These are phyloP conservation scores for Aureobasidium subglaciale DNA, from an alignment of 2,329 filamentous ascomycete species.

Conservation along the genomic window DNA sequence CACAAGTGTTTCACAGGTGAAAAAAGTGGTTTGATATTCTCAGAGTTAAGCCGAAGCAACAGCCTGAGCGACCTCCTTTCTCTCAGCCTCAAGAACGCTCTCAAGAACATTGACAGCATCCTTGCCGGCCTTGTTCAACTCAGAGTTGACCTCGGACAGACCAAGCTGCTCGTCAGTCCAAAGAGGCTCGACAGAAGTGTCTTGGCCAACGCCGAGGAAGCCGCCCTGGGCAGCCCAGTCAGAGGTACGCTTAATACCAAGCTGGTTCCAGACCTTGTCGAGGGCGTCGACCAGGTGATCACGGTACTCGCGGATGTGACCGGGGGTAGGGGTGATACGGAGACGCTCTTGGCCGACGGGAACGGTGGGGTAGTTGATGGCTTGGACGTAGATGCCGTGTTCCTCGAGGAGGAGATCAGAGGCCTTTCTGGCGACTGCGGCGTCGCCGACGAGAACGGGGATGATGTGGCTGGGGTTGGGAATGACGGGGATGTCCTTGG, in stretches of 20 bases:
- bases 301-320: slow-evolving; percentile 77
- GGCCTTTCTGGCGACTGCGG: slow-evolving; percentile 83
- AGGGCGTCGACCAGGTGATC: slow-evolving; percentile 79
- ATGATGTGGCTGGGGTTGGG: slow-evolving; percentile 97
- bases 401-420: slow-evolving; percentile 87
- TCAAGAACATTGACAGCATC: slow-evolving; percentile 41
- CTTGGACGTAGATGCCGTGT: slow-evolving; percentile 93
- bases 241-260: slow-evolving; percentile 85
- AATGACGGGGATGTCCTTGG: slow-evolving; percentile 86
- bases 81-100: slow-evolving; percentile 41
- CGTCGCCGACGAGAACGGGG: slow-evolving; percentile 87
- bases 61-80: slow-evolving; percentile 35
- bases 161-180: slow-evolving; percentile 90
- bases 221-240: slow-evolving; percentile 88
- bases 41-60: slow-evolving; percentile 27
- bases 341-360: slow-evolving; percentile 96
- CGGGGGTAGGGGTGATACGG: slow-evolving; percentile 90
- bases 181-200: slow-evolving; percentile 58
- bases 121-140: slow-evolving; percentile 46
- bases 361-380: slow-evolving; percentile 98
- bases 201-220: slow-evolving; percentile 86
- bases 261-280: slow-evolving; percentile 78
- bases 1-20: not conserved
- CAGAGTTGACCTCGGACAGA: slow-evolving; percentile 57
- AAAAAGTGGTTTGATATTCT: not conserved